phyloP scores from a whole-genome alignment of 306 rosid species.

The Hippophae gyantsensis region DNA sequence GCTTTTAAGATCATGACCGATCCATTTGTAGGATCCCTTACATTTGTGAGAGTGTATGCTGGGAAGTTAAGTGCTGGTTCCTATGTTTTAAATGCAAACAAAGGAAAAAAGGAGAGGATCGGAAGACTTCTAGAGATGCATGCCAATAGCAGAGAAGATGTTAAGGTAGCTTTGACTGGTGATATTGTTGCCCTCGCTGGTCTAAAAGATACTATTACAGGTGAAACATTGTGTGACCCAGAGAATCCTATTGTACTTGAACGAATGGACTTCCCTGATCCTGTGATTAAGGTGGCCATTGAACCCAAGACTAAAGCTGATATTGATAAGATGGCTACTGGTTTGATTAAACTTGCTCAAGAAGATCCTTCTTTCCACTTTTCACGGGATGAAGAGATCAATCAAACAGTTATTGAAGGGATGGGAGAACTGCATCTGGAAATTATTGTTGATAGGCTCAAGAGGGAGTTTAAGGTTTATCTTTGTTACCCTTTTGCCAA shows the following conservation, averaged over 20 bases:
- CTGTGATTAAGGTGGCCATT: constrained; percentile 95
- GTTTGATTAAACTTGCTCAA: constrained; percentile 89
- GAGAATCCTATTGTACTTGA: constrained; percentile 73
- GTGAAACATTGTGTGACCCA: constrained; percentile 81
- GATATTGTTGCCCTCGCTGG: constrained; percentile 92
- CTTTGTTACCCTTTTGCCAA: constrained; percentile 11
- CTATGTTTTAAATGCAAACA: constrained; percentile 77
- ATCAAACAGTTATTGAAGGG: constrained; percentile 97
- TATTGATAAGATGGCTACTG: constrained; percentile 82
- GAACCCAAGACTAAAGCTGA: constrained; percentile 99
- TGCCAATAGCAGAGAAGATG: constrained; percentile 95
- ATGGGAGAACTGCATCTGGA: constrained; percentile 99
- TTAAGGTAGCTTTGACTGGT: constrained; percentile 76
- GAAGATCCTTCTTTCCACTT: constrained; percentile 98
- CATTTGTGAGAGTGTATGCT: constrained; percentile 82
- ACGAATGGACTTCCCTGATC: constrained; percentile 98
- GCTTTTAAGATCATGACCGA: constrained; percentile 99
- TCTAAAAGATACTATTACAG: constrained; percentile 86
- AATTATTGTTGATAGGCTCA: constrained; percentile 88
- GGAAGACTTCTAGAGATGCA: constrained; percentile 98
- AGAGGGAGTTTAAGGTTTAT: constrained; percentile 88
- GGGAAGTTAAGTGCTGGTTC: constrained; percentile 85
- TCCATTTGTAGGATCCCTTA: constrained; percentile 87
- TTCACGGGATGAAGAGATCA: constrained; percentile 92
- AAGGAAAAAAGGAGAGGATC: constrained; percentile 87